Base-by-base conservation (phyloP, 148 eudicot species). In the Cornus kousa region DNA sequence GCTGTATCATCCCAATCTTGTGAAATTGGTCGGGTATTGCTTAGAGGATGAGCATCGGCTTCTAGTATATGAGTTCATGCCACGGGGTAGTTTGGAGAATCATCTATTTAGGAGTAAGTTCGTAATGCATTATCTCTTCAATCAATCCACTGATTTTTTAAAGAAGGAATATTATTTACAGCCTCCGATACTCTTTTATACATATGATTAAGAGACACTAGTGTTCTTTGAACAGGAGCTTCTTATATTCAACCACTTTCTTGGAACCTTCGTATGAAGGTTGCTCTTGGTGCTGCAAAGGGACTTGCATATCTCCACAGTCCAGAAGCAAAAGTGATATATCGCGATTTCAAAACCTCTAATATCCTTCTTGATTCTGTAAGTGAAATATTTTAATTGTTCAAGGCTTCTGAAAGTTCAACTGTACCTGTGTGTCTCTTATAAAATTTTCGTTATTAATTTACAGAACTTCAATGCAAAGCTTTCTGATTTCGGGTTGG, bases 401-500 rank as follows among this genome's bases (percentile, higher is more conserved):
- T 67, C 4, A 62, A 62, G 66, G 22, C 23, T 62, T 62, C 66
- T 19, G 19, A 62, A 62, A 62, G 19, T 5, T 62, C 19, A 17
- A 57, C 64, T 11, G 9, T 48, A 48, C 5, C 19, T 11, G 66
- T 20, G 1, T 16, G 19, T 24, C 55, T 8, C 78, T 80, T 11
- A 74, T n/a, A 11, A 19, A n/a, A 19, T 5, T n/a, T 37, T 74
- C 12, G 19, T 46, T 39, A 16, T 79, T 69, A 46, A 55, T 75
- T 43, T 48, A 75, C 83, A 94, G 98, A 78, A 88, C 73, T 92
- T 82, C 66, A 89, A 88, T 68, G 97, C 94, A 16, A 94, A 92
- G 83, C 97, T 94, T 40, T 94, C 98, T 37, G 98, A 92, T 87
- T 94, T 94, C 43, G 98, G 97, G 82, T 85, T 94, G 86, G 98